These are phyloP conservation scores for Ammopiptanthus mongolicus DNA, from an alignment of 306 rosid species.

Conservation along the genomic window DNA sequence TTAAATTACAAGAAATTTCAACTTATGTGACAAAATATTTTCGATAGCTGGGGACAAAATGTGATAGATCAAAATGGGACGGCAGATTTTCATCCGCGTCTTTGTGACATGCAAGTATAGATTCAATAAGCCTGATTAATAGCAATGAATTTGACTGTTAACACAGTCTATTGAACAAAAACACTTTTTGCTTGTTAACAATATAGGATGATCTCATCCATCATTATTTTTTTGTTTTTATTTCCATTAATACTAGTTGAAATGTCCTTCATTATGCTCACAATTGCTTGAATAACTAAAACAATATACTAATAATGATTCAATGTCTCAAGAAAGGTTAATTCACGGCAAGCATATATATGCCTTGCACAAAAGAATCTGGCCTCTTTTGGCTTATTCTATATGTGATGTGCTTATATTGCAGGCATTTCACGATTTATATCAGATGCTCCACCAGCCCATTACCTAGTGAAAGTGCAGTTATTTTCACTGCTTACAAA, in stretches of 20 bases:
- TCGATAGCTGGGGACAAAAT: too few species aligned
- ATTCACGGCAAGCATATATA: background rate
- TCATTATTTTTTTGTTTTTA: background rate
- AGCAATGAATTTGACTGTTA: background rate
- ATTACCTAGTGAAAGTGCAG: slow-evolving; percentile 31
- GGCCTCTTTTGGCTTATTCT: background rate
- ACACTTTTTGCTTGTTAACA: background rate
- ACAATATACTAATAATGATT: background rate
- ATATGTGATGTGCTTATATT: background rate
- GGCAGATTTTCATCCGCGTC: too few species aligned
- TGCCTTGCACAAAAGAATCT: background rate
- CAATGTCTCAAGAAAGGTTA: background rate
- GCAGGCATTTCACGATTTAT: slow-evolving; percentile 34
- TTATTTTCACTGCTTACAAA: slow-evolving; percentile 33
- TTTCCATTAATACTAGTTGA: background rate
- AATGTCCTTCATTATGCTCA: background rate
- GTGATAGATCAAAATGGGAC: too few species aligned
- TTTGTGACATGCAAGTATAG: too few species aligned
- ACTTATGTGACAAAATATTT: too few species aligned
- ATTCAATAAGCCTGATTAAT: too few species aligned
- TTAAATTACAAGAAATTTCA: too few species aligned
- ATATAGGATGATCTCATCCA: background rate
- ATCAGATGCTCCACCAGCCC: slow-evolving; percentile 37
- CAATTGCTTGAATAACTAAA: background rate
- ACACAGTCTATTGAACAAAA: background rate